Percentiles rank a stretch among this genome's conserved stretches.
phyloP scores from a whole-genome alignment of 2,329 filamentous ascomycete genomes.

The Cladorrhinum sp. region DNA sequence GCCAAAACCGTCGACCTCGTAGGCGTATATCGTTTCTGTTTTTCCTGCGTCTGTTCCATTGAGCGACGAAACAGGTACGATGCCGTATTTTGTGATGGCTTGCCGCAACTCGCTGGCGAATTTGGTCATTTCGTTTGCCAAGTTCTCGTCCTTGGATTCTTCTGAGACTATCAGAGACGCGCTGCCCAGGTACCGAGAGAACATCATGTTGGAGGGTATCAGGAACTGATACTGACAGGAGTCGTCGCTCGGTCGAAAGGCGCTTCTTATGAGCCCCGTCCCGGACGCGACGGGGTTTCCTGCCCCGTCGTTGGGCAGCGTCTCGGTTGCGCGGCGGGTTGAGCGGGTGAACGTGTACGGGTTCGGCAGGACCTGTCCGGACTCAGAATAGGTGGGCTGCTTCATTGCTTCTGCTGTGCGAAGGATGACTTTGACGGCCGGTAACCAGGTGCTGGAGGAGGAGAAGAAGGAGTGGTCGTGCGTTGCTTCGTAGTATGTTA shows the following conservation, averaged over 20 bases:
- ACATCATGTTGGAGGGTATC: constrained; percentile 88
- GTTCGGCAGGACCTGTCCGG: constrained; percentile 53
- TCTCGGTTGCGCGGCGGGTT: constrained; percentile 75
- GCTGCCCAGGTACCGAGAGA: constrained; percentile 59
- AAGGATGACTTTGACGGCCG: constrained; percentile 68
- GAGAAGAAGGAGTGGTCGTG: constrained; percentile 71
- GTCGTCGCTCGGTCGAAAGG: constrained; percentile 89
- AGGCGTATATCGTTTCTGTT: constrained; percentile 64
- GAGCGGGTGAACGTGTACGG: constrained; percentile 75
- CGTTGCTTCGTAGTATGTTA: constrained; percentile 75
- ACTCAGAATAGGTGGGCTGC: constrained; percentile 66
- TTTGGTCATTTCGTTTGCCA: constrained; percentile 56
- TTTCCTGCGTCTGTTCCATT: constrained; percentile 49
- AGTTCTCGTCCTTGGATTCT: constrained; percentile 38
- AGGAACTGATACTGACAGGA: constrained; percentile 81
- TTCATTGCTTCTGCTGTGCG: constrained; percentile 67
- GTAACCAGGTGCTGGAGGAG: constrained; percentile 68
- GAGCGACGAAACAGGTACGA: constrained; percentile 42
- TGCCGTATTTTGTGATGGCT: constrained; percentile 29
- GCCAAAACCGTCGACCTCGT: constrained; percentile 70
- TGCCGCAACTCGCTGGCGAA: constrained; percentile 50
- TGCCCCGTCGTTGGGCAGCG: constrained; percentile 69
- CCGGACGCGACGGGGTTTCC: constrained; percentile 76
- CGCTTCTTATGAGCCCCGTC: constrained; percentile 81
- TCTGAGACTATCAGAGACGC: constrained; percentile 45